Evolutionary conservation across 2,329 filamentous ascomycete genomes (phyloP).

Genomic region (Verticillium nonalfalfae): DNA sequence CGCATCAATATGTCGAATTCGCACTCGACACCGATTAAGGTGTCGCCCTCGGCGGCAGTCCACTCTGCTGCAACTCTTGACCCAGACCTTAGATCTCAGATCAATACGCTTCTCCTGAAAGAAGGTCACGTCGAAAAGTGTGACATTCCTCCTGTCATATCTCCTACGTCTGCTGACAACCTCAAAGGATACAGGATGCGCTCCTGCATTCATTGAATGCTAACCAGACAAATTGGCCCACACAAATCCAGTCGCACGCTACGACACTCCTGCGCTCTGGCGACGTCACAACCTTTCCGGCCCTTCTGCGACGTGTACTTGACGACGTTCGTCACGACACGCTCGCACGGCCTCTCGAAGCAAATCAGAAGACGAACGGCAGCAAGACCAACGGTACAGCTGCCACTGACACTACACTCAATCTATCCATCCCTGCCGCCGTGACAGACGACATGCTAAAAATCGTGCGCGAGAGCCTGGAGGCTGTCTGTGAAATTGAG

Average conservation of each 20-base stretch:
- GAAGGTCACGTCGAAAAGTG: conserved; percentile 57
- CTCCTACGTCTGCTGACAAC: not conserved
- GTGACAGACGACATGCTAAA: conserved; percentile 59
- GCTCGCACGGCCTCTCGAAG: conserved; percentile 14
- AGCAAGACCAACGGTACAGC: conserved; percentile 7
- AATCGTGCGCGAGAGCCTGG: conserved; percentile 52
- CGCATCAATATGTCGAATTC: conserved; percentile 27
- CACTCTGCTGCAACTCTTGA: conserved; percentile 57
- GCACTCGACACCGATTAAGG: conserved; percentile 52
- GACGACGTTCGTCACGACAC: conserved; percentile 54
- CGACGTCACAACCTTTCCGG: conserved; percentile 53
- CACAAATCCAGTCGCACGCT: conserved; percentile 52
- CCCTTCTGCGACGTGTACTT: conserved; percentile 53
- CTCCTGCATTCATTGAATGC: conserved; percentile 57
- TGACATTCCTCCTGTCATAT: conserved; percentile 1
- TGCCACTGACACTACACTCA: conserved; percentile 18
- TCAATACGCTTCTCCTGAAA: conserved; percentile 51
- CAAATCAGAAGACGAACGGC: conserved; percentile 19
- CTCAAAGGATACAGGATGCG: conserved; percentile 53
- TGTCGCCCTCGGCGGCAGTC: conserved; percentile 51
- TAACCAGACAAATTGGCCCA: conserved; percentile 56
- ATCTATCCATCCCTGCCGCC: conserved; percentile 49
- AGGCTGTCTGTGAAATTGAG: conserved; percentile 38
- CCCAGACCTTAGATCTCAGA: conserved; percentile 54
- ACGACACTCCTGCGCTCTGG: conserved; percentile 53